Conservation (phyloP, 202 grass and related monocot species). For the Alloteropsis angusta region DNA sequence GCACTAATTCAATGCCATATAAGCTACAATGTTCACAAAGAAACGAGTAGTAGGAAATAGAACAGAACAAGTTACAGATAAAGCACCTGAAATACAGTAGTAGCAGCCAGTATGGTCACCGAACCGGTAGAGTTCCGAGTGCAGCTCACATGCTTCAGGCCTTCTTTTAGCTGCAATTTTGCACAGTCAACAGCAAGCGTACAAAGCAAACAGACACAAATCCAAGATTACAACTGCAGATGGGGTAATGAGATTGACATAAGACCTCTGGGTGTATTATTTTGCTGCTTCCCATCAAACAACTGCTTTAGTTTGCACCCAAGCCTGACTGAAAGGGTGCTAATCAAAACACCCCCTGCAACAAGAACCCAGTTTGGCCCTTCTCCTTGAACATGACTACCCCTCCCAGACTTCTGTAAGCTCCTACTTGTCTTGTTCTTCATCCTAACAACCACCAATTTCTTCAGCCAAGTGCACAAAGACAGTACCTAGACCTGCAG, state of each 20-base stretch:
- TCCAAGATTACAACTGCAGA: conserved; percentile 7
- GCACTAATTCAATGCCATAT: not conserved
- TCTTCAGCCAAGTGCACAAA: conserved; percentile 18
- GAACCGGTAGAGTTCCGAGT: conserved; percentile 54
- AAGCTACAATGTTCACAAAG: not conserved
- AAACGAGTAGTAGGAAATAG: conserved; percentile 1
- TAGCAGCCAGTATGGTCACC: conserved; percentile 45
- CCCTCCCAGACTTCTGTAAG: conserved; percentile 50
- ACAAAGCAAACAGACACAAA: conserved; percentile 9
- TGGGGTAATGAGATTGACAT: not conserved
- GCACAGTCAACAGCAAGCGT: conserved; percentile 15
- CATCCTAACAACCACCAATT: conserved; percentile 36
- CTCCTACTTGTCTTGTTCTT: conserved; percentile 48
- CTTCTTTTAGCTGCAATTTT: conserved; percentile 48
- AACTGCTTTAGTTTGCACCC: conserved; percentile 79
- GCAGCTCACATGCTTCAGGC: conserved; percentile 45
- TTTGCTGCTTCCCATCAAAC: conserved; percentile 53
- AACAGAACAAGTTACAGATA: conserved; percentile 10
- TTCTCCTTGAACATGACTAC: conserved; percentile 50
- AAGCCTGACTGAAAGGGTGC: conserved; percentile 62
- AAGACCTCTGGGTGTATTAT: conserved; percentile 50
- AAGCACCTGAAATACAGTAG: conserved; percentile 62
- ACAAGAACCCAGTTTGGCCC: conserved; percentile 87
- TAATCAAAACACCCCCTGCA: conserved; percentile 63
- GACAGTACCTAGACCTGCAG: conserved; percentile 30